Base-by-base conservation (phyloP, 169 alveolate species). In the Eimeria sp. region DNA sequence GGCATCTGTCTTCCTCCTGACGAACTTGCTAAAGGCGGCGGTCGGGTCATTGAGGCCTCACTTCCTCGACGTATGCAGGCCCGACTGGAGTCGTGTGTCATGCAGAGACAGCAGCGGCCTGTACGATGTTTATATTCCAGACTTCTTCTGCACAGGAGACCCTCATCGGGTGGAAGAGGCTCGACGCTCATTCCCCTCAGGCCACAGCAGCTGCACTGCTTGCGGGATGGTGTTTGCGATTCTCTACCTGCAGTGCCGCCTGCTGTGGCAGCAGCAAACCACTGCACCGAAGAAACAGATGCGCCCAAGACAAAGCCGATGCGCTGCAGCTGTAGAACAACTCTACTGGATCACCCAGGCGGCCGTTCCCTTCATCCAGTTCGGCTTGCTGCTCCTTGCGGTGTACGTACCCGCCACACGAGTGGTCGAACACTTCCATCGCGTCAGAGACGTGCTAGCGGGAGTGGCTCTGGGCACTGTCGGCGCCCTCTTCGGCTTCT, bases 41-140 rank as follows among this genome's bases (percentile, higher is more conserved):
- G 94, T 88, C 13, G 94, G 94, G 30, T 54, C 84, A 13, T 84
- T 88, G 51, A 80, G 94, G 45, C 94, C 94, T 30, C 94, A 88
- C 65, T 88, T 88, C 51, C 70, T 88, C 30, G 75, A 10, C 11
- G 94, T 67, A 4, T 88, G 94, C 70, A 57, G n/a, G 45, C 94
- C 94, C 10, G 94, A 88, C 94, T 88, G 94, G 94, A 43, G 43
- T 10, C 16, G 49, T 6, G 73, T 88, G 25, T 5, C 72, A 16
- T 88, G 94, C 67, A 88, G 65, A 45, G 94, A 88, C 82, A 18
- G 72, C 54, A 88, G 51, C 27, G 84, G 94, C 47, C 34, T 63
- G 84, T 10, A 27, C 11, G 27, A 67, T 2, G 84, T 88, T 5
- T 88, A 88, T 45, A 49, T 88, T 3, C 84, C 61, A 83, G 45